These are phyloP conservation scores for Glycine soja DNA, from an alignment of 306 rosid genomes.

Conservation along the genomic window DNA sequence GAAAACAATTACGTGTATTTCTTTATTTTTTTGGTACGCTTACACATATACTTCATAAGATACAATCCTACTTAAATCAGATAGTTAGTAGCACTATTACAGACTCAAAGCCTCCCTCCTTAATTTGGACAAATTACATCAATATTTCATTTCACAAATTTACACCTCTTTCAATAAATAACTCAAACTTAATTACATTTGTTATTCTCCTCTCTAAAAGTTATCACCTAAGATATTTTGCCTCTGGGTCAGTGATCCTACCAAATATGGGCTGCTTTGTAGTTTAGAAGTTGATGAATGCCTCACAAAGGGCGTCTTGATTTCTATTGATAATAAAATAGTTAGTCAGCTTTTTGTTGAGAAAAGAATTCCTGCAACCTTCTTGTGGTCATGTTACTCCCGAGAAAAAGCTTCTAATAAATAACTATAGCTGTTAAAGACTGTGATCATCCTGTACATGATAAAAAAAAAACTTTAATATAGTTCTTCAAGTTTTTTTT, in stretches of 20 bases:
- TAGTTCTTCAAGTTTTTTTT: too few species aligned
- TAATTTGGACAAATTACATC: neutral
- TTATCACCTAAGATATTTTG: too few species aligned
- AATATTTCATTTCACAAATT: neutral
- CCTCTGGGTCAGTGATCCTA: neutral
- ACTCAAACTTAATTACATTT: neutral
- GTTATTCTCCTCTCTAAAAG: too few species aligned
- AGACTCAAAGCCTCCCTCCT: too few species aligned
- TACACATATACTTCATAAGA: too few species aligned
- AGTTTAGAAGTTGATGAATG: neutral
- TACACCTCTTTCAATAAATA: neutral
- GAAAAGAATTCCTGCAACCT: neutral
- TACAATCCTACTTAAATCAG: too few species aligned
- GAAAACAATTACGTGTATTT: too few species aligned
- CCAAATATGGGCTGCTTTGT: neutral
- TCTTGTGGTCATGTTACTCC: constrained; percentile 37
- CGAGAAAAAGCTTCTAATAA: constrained; percentile 32
- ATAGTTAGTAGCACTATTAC: too few species aligned
- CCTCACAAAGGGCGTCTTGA: neutral
- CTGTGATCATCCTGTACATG: too few species aligned
- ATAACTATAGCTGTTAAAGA: too few species aligned
- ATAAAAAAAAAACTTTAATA: too few species aligned
- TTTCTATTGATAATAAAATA: constrained; percentile 1
- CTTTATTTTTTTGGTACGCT: too few species aligned
- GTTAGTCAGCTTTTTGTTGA: constrained; percentile 38